A percentile compares a stretch with the other conserved stretches of the same genome.
phyloP scores from a whole-genome alignment of 208 protist species.

The Crithidia acanthocephali region DNA sequence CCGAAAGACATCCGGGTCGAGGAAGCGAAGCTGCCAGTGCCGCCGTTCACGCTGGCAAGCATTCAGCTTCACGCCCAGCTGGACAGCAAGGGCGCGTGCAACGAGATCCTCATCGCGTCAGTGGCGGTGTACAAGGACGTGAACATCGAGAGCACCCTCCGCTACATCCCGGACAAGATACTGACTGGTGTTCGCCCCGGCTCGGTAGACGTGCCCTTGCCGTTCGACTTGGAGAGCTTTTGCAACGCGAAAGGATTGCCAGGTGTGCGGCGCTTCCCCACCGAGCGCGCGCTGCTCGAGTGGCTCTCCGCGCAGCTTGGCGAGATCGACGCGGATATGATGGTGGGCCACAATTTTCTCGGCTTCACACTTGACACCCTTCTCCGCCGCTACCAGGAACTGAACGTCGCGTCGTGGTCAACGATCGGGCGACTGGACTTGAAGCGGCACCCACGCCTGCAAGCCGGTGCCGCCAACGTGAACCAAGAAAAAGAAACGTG shows the following conservation, averaged over 20 bases:
- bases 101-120: constrained; percentile 93
- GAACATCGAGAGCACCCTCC: constrained; percentile 65
- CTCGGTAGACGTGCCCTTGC: constrained; percentile 42
- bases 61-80: constrained; percentile 92
- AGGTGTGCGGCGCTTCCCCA: constrained; percentile 58
- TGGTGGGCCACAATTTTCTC: constrained; percentile 98
- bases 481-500: constrained; percentile 87
- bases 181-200: constrained; percentile 69
- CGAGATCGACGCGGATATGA: constrained; percentile 94
- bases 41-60: constrained; percentile 86
- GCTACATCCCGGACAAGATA: constrained; percentile 45
- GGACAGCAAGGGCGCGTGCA: constrained; percentile 61
- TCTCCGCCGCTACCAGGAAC: constrained; percentile 93
- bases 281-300: constrained; percentile 82
- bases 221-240: constrained; percentile 81
- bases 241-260: constrained; percentile 73
- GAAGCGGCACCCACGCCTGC: constrained; percentile 72
- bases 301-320: constrained; percentile 81
- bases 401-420: constrained; percentile 92
- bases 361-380: constrained; percentile 97
- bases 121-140: constrained; percentile 84
- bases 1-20: constrained; percentile 77
- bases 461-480: constrained; percentile 19
- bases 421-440: constrained; percentile 89
- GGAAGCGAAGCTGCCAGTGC: constrained; percentile 58